A percentile compares a stretch with the other conserved stretches of the same genome.
Evolutionary conservation across 805 yeast genomes (phyloP).

Genomic region (Dipodascopsis uninucleata): DNA sequence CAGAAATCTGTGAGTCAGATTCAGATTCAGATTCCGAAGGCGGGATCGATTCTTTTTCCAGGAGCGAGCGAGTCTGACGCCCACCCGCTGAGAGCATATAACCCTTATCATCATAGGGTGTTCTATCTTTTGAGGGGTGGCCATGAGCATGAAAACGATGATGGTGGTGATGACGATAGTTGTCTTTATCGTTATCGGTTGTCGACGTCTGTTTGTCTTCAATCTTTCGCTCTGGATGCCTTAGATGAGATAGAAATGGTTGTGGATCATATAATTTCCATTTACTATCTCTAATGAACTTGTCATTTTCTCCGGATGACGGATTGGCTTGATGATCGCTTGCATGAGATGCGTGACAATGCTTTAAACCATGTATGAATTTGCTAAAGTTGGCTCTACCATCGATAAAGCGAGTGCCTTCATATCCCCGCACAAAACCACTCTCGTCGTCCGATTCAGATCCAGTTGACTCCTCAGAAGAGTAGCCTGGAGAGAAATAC

Average conservation of each 20-base stretch:
- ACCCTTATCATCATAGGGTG: too few species aligned
- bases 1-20: too few species aligned
- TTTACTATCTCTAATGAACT: conserved; percentile 10
- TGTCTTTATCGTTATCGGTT: background rate
- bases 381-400: background rate
- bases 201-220: background rate
- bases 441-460: background rate
- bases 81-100: too few species aligned
- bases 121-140: background rate
- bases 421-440: too few species aligned
- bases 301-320: background rate
- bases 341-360: background rate
- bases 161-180: background rate
- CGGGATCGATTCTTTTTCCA: too few species aligned
- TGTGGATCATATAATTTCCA: conserved; percentile 24
- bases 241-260: conserved; percentile 18
- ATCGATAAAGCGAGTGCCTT: too few species aligned
- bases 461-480: conserved; percentile 3
- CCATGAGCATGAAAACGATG: background rate
- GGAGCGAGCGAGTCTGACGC: too few species aligned
- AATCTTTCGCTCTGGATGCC: background rate
- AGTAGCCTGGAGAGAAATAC: conserved; percentile 4
- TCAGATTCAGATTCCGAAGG: too few species aligned
- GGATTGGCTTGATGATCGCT: conserved; percentile 7
- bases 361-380: background rate